Evolutionary conservation across 495 filamentous ascomycete genomes (phyloP).

Genomic region (Xylaria curta): DNA sequence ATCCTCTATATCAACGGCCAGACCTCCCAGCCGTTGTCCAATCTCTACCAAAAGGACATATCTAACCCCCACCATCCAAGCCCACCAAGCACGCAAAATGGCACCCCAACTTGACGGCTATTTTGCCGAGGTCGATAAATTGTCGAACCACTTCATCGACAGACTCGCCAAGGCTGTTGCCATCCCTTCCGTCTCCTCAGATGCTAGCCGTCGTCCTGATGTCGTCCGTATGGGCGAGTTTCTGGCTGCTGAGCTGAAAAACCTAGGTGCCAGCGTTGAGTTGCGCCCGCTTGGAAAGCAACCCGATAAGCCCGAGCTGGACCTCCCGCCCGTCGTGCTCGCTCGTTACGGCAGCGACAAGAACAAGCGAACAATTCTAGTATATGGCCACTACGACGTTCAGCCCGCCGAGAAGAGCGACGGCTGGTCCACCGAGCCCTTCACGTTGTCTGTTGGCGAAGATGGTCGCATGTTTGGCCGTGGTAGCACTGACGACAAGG

Average conservation of each 20-base stretch:
- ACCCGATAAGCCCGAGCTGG: conserved; percentile 84
- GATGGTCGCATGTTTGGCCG: conserved; percentile 95
- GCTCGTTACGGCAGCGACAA: conserved; percentile 89
- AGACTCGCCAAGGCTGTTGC: conserved; percentile 91
- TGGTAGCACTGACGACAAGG: conserved; percentile 97
- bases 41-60: conserved; percentile 42
- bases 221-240: conserved; percentile 97
- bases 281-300: conserved; percentile 86
- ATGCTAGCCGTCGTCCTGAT: conserved; percentile 84
- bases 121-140: conserved; percentile 86
- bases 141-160: conserved; percentile 86
- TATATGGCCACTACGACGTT: conserved; percentile 99
- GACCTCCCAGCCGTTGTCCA: background rate
- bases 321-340: conserved; percentile 90
- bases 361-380: conserved; percentile 90
- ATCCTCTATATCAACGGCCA: background rate
- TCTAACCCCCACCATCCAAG: conserved; percentile 52
- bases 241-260: conserved; percentile 79
- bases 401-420: conserved; percentile 93
- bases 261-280: conserved; percentile 85
- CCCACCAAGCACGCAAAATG: conserved; percentile 71
- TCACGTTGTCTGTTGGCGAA: conserved; percentile 84
- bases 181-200: conserved; percentile 93
- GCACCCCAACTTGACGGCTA: conserved; percentile 82
- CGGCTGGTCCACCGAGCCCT: conserved; percentile 96